Evolutionary conservation across 2,329 filamentous ascomycete species (phyloP), one percentile per base, ranked within the genome.

Genomic region (Coniosporium tulheliwenetii): DNA sequence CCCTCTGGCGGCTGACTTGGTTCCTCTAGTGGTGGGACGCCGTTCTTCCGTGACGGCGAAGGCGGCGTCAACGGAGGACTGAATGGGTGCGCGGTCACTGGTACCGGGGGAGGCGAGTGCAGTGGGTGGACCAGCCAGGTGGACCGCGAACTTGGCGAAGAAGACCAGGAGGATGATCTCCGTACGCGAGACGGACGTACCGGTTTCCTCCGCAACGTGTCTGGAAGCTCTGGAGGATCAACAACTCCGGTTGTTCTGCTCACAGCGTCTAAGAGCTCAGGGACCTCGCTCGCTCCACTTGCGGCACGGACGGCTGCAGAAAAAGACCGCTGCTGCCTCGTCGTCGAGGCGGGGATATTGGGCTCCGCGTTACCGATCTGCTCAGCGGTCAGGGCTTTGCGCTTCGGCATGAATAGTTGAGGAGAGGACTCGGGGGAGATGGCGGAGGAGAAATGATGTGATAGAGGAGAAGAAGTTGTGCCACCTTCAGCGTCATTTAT

Each of bases 361-460:
- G 30, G 31, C 40, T 51, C 56, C 45, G 51, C 56, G 42, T 59
- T 60, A 46, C 56, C 52, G 53, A 60, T 54, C 59, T 62, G 59
- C 53, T 56, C 58, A 48, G 54, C 47, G 46, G 59, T 62, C 58
- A 66, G 54, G 51, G 60, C 56, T 56, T 63, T 65, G 46, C 61
- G 58, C 46, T 65, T 64, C 30, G 62, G 61, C 43, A 64, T 52
- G 46, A 57, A 49, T 43, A 62, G 50, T 49, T 52, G 51, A 53
- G 58, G 51, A 49, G 48, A 47, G 46, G 52, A 47, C 48, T 52
- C 53, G 40, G 47, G 46, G 42, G 39, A 26, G 39, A 46, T 43
- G 32, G 34, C 30, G 19, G 19, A 26, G 19, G 19, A 26, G 19
- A 26, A 26, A 26, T 26, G 15, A 43, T 31, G 16, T 35, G 39